Evolutionary conservation across 371 early-diverging fungal genomes (phyloP).

Genomic region (Mucor circinelloides): DNA sequence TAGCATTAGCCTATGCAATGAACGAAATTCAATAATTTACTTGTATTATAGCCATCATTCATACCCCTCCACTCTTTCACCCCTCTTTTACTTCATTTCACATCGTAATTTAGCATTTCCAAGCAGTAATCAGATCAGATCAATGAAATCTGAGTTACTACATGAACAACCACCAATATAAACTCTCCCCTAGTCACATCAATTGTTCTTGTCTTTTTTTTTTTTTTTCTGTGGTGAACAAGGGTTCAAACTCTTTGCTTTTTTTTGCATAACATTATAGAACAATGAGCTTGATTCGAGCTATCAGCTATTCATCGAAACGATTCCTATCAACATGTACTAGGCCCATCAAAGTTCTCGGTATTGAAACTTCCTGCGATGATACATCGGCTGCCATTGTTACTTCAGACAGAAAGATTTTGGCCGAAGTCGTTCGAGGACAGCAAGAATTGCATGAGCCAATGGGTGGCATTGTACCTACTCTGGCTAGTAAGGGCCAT

Average conservation of each 20-base stretch:
- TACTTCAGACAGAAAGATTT: constrained; percentile 66
- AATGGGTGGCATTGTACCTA: constrained; percentile 84
- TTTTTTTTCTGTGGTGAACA: not conserved
- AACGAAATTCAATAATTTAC: constrained; percentile 23
- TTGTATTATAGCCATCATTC: constrained; percentile 1
- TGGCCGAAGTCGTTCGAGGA: constrained; percentile 65
- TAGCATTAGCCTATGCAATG: constrained; percentile 30
- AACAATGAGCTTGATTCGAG: constrained; percentile 4
- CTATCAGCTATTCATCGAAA: not conserved
- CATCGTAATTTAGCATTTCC: not conserved
- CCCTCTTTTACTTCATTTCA: not conserved
- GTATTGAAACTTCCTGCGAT: constrained; percentile 85
- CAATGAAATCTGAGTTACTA: not conserved
- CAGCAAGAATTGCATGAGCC: constrained; percentile 78
- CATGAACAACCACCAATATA: not conserved
- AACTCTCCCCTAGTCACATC: not conserved
- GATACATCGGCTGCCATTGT: constrained; percentile 85
- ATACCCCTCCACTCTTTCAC: not conserved
- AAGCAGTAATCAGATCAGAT: not conserved
- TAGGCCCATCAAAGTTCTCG: constrained; percentile 54
- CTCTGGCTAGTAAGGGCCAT: constrained; percentile 74
- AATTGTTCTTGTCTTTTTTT: not conserved
- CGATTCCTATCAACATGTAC: constrained; percentile 5
- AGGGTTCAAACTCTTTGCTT: not conserved
- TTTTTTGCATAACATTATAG: not conserved